Evolutionary conservation across 1,284 basidiomycete genomes (phyloP).

Genomic region (Golubevia sp.): DNA sequence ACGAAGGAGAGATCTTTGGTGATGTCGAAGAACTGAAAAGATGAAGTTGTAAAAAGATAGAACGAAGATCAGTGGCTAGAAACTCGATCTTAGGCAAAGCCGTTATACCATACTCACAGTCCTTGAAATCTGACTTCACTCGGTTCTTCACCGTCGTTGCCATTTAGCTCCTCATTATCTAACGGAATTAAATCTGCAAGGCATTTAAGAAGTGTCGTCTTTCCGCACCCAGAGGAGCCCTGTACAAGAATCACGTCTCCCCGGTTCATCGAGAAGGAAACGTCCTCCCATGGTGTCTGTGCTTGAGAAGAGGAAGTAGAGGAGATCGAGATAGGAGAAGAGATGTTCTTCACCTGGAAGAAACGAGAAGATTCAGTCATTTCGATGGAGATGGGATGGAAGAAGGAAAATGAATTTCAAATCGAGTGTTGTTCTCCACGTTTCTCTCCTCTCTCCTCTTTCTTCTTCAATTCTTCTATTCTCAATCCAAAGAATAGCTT

Average conservation of each 20-base stretch:
- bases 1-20: slow-evolving; percentile 49
- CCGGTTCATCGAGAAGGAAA: slow-evolving; percentile 70
- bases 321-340: not conserved
- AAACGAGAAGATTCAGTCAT: not conserved
- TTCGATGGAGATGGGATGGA: not conserved
- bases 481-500: too few relatives aligned
- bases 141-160: slow-evolving; percentile 64
- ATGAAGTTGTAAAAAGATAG: not conserved
- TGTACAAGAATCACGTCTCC: slow-evolving; percentile 75
- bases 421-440: too few relatives aligned
- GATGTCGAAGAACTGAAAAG: slow-evolving; percentile 13
- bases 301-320: not conserved
- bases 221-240: slow-evolving; percentile 77
- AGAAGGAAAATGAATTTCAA: not conserved
- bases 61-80: not conserved
- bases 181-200: slow-evolving; percentile 78
- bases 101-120: not conserved
- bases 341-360: not conserved
- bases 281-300: slow-evolving; percentile 56
- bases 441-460: too few relatives aligned
- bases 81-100: not conserved
- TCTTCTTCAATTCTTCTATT: too few relatives aligned
- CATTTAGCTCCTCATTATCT: slow-evolving; percentile 68
- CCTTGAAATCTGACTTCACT: slow-evolving; percentile 65
- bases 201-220: slow-evolving; percentile 80